phyloP scores from a whole-genome alignment of 257 asterid genomes.

The Rubia yunnanensis region DNA sequence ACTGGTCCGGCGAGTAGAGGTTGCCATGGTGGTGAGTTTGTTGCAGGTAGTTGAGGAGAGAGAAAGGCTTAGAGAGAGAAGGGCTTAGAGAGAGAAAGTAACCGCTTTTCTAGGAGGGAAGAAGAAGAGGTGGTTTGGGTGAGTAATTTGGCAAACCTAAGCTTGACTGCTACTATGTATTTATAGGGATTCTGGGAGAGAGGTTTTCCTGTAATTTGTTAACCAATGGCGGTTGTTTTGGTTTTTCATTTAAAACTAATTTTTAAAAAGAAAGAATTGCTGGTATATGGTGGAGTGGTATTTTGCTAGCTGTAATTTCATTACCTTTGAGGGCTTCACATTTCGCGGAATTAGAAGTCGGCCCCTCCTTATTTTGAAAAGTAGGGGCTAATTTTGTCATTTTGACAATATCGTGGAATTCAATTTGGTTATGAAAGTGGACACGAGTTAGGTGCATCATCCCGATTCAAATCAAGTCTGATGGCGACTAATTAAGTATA shows the following conservation, averaged over 20 bases:
- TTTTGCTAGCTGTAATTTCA: neutral
- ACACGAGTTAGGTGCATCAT: neutral
- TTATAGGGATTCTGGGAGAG: conserved; percentile 29
- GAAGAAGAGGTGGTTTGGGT: conserved; percentile 1
- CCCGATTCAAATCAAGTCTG: neutral
- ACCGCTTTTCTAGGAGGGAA: neutral
- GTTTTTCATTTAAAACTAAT: neutral
- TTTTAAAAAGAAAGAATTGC: neutral
- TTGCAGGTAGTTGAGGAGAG: conserved; percentile 1
- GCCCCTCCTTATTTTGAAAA: neutral
- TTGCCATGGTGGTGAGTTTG: conserved; percentile 19
- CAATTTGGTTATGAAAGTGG: neutral
- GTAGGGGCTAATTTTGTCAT: neutral
- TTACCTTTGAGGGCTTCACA: neutral
- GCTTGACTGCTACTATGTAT: conserved; percentile 27
- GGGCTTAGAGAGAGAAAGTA: neutral
- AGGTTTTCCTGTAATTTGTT: neutral
- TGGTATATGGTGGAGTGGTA: neutral
- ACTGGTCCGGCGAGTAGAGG: conserved; percentile 31
- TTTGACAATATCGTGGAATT: conserved; percentile 14
- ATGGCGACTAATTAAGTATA: neutral
- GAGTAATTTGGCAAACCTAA: conserved; percentile 33
- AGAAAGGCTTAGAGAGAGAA: neutral
- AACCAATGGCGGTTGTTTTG: neutral
- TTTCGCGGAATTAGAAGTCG: conserved; percentile 9